Conservation (phyloP, 495 filamentous ascomycete genomes). For the Penicillium maclennaniae region DNA sequence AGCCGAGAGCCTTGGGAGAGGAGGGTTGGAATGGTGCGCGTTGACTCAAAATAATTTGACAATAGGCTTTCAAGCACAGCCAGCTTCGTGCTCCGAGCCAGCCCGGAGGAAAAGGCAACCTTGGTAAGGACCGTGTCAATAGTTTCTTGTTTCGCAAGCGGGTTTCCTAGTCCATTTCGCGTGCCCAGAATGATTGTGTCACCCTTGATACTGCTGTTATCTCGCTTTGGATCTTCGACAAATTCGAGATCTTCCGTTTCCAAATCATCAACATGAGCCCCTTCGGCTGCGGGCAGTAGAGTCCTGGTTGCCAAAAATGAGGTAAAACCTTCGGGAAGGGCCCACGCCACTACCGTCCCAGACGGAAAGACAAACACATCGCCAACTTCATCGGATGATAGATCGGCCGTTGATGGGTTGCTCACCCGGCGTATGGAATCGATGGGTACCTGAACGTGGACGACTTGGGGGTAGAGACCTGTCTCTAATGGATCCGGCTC, state of each 20-base stretch:
- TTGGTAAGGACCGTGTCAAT: constrained; percentile 83
- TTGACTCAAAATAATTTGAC: constrained; percentile 77
- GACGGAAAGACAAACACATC: constrained; percentile 98
- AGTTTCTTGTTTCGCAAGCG: constrained; percentile 30
- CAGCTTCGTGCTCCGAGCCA: constrained; percentile 93
- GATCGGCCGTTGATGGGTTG: constrained; percentile 54
- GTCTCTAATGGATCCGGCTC: constrained; percentile 59
- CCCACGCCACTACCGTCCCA: constrained; percentile 92
- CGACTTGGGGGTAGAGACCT: constrained; percentile 61
- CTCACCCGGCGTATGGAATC: constrained; percentile 45
- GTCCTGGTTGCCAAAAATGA: constrained; percentile 68
- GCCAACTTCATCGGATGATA: constrained; percentile 62
- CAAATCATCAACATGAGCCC: constrained; percentile 61
- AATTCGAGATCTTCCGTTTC: constrained; percentile 93
- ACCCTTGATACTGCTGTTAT: constrained; percentile 75
- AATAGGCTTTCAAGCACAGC: constrained; percentile 89
- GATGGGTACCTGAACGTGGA: constrained; percentile 58
- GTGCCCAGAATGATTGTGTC: constrained; percentile 90
- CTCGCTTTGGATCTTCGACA: constrained; percentile 66
- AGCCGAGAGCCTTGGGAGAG: constrained; percentile 62
- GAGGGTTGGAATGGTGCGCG: constrained; percentile 69
- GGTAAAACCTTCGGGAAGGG: constrained; percentile 66
- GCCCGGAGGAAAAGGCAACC: constrained; percentile 91
- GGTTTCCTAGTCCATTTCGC: constrained; percentile 33
- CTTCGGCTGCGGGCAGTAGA: constrained; percentile 68